Conservation (phyloP, 2,329 filamentous ascomycete genomes). For the Blastomyces percursus region DNA sequence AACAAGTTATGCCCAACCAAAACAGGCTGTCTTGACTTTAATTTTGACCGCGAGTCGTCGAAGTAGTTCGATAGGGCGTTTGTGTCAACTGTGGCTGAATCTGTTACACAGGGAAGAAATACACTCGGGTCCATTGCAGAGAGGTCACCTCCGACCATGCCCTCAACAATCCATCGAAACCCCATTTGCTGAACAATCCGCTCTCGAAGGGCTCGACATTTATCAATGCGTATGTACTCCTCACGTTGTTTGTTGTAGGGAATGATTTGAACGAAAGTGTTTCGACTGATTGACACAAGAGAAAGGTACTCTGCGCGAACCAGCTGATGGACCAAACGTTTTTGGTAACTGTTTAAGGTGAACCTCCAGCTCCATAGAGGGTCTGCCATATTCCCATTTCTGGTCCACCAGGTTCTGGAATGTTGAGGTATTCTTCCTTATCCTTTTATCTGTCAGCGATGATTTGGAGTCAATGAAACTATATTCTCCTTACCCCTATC, state of each 20-base stretch:
- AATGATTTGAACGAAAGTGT: conserved; percentile 33
- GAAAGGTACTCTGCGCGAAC: conserved; percentile 49
- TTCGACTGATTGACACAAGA: conserved; percentile 29
- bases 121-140: conserved; percentile 26
- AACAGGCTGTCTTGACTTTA: conserved; percentile 40
- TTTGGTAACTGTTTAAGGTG: conserved; percentile 48
- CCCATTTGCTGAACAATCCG: conserved; percentile 30
- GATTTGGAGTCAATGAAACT: neutral
- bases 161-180: conserved; percentile 39
- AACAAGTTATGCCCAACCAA: conserved; percentile 55
- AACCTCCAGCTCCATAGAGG: conserved; percentile 10
- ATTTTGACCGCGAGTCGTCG: conserved; percentile 26
- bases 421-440: conserved; percentile 36
- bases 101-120: conserved; percentile 20
- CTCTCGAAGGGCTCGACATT: conserved; percentile 19
- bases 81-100: conserved; percentile 12
- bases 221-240: conserved; percentile 21
- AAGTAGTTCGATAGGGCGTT: conserved; percentile 19
- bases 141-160: conserved; percentile 34
- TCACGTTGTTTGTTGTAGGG: conserved; percentile 29
- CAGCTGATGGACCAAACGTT: conserved; percentile 54
- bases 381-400: neutral
- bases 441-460: conserved; percentile 6
- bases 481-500: conserved; percentile 13
- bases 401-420: conserved; percentile 25